Evolutionary conservation across 805 yeast species (phyloP).

Genomic region (Wickerhamomyces silvicola): DNA sequence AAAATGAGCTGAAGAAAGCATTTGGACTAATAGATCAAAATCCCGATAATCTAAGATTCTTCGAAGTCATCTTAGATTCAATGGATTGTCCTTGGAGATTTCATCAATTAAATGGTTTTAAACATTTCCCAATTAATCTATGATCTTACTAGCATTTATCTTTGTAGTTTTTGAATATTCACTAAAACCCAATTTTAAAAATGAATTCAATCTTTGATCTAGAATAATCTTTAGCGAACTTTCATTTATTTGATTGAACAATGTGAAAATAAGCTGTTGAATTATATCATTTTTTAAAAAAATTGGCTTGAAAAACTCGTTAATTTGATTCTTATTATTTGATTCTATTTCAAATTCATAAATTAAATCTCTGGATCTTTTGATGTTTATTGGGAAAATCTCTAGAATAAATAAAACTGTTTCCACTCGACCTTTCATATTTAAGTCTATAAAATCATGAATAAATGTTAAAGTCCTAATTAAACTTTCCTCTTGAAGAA

Average conservation of each 20-base stretch:
- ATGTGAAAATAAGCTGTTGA: slow-evolving; percentile 6
- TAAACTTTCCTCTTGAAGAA: too few relatives aligned
- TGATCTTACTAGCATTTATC: neutral
- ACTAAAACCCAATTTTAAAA: slow-evolving; percentile 5
- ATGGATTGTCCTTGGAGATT: slow-evolving; percentile 65
- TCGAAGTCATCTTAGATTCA: slow-evolving; percentile 53
- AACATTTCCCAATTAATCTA: slow-evolving; percentile 15
- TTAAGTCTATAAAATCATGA: slow-evolving; percentile 3
- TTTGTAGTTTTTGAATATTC: neutral
- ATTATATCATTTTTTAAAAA: slow-evolving; percentile 6
- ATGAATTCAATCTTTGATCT: slow-evolving; percentile 13
- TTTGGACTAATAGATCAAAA: slow-evolving; percentile 27
- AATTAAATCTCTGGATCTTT: slow-evolving; percentile 7
- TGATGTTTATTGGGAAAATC: slow-evolving; percentile 13
- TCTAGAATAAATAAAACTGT: slow-evolving; percentile 18
- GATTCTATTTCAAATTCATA: slow-evolving; percentile 12
- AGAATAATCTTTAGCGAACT: slow-evolving; percentile 11
- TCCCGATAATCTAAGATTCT: slow-evolving; percentile 35
- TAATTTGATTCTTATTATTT: slow-evolving; percentile 5
- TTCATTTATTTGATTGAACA: slow-evolving; percentile 7
- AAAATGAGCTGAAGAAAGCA: slow-evolving; percentile 31
- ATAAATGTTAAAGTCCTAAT: slow-evolving; percentile 4
- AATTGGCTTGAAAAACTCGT: slow-evolving; percentile 14
- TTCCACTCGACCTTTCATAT: slow-evolving; percentile 8
- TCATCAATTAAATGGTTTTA: slow-evolving; percentile 32